A percentile compares a stretch with the other conserved stretches of the same genome.
Conservation (phyloP, 2,329 filamentous ascomycete genomes). For the Penicillium capsulatum region DNA sequence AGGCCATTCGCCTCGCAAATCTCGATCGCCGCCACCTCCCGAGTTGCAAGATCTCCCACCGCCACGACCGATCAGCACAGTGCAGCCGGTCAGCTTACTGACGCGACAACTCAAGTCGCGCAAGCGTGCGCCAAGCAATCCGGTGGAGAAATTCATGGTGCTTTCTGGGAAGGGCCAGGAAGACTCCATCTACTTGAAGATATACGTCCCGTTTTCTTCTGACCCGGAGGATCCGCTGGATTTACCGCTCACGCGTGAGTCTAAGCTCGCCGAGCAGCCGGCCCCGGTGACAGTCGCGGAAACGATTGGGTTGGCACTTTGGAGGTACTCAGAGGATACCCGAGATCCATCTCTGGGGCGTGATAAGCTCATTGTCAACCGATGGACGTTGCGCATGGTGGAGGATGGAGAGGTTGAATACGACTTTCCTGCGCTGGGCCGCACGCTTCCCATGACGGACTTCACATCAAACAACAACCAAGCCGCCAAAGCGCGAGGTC, state of each 20-base stretch:
- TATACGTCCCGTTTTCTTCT: slow-evolving; percentile 58
- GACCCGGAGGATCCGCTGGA: slow-evolving; percentile 55
- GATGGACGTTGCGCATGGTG: slow-evolving; percentile 63
- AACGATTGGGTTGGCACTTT: slow-evolving; percentile 61
- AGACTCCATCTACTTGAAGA: slow-evolving; percentile 59
- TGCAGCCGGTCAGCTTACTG: slow-evolving; percentile 54
- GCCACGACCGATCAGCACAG: slow-evolving; percentile 57
- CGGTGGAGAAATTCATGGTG: slow-evolving; percentile 57
- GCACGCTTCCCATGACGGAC: slow-evolving; percentile 56
- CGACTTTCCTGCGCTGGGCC: slow-evolving; percentile 59
- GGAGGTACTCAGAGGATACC: slow-evolving; percentile 57
- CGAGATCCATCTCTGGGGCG: slow-evolving; percentile 51
- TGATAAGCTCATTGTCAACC: slow-evolving; percentile 56
- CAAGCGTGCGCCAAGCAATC: slow-evolving; percentile 55
- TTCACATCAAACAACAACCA: slow-evolving; percentile 66
- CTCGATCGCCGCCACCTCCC: slow-evolving; percentile 42
- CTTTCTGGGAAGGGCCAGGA: slow-evolving; percentile 59
- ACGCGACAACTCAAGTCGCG: slow-evolving; percentile 56
- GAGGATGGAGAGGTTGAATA: slow-evolving; percentile 65
- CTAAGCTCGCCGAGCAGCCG: slow-evolving; percentile 49
- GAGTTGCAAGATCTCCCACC: slow-evolving; percentile 57
- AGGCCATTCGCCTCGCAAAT: slow-evolving; percentile 51
- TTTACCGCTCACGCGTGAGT: slow-evolving; percentile 53
- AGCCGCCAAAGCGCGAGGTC: slow-evolving; percentile 49
- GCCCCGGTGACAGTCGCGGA: slow-evolving; percentile 56